Conservation (phyloP, 768 basidiomycete genomes). For the Termitomyces sp. region DNA sequence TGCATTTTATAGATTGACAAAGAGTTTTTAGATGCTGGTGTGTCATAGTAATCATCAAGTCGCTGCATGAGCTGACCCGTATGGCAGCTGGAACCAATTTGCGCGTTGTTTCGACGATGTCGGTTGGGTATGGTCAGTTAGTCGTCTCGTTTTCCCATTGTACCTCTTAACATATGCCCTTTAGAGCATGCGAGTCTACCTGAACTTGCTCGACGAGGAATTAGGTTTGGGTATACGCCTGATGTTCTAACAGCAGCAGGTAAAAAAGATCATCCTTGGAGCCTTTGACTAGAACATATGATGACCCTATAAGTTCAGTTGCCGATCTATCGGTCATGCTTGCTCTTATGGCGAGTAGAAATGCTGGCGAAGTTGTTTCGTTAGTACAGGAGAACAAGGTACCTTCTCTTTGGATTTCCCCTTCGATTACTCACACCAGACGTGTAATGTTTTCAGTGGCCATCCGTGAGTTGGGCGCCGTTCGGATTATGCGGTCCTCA, state of each 20-base stretch:
- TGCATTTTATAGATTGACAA: slow-evolving; percentile 53
- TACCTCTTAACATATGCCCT: neutral
- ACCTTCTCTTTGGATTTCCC: slow-evolving; percentile 15
- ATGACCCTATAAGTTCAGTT: slow-evolving; percentile 37
- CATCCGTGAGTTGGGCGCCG: slow-evolving; percentile 70
- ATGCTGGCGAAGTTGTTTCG: slow-evolving; percentile 55
- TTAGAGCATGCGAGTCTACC: slow-evolving; percentile 77
- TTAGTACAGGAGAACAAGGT: slow-evolving; percentile 71
- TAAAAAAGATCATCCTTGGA: slow-evolving; percentile 18
- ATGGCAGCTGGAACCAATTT: slow-evolving; percentile 66
- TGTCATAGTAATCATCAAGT: neutral
- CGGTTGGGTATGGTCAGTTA: slow-evolving; percentile 74
- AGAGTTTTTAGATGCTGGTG: slow-evolving; percentile 64
- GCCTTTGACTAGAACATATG: neutral
- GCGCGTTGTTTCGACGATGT: slow-evolving; percentile 88
- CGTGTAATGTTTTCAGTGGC: slow-evolving; percentile 58
- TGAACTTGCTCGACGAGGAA: slow-evolving; percentile 50
- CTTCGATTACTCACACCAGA: neutral
- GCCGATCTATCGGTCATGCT: slow-evolving; percentile 91
- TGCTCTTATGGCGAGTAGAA: slow-evolving; percentile 88
- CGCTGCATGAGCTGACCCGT: neutral
- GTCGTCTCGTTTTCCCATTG: neutral
- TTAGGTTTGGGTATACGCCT: slow-evolving; percentile 87
- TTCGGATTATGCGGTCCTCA: slow-evolving; percentile 85
- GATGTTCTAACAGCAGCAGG: slow-evolving; percentile 92